Base-by-base conservation (phyloP, 2,329 filamentous ascomycete species). In the Fusarium protoensiforme region DNA sequence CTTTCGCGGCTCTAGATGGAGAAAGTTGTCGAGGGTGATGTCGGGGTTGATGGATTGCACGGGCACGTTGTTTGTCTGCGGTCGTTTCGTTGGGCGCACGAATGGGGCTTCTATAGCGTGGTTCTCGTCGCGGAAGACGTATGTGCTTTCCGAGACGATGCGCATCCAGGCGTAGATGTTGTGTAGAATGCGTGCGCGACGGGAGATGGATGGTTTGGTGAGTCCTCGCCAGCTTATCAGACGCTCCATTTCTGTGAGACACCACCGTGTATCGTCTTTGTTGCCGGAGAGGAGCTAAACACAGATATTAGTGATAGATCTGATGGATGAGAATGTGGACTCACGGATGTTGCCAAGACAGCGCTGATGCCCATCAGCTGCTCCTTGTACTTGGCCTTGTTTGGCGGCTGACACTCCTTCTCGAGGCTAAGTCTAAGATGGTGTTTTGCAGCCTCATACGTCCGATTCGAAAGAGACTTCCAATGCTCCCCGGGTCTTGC, bases 101-200 rank as follows among this genome's bases (percentile, higher is more conserved):
- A 69, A 66, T 9, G 71, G 64, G 13, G 68, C 41, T 41, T 74
- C 58, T 7, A 72, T 69, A 0, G 64, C 48, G n/a, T 73, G 71
- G 10, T 61, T 75, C 5, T 75, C 71, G 13, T 74, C 65, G 2
- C 59, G 58, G 0, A 69, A 64, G 11, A 76, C 71, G 27, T 76
- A 70, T 0, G 75, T 69, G 31, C 71, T 75, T 24, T 76, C 74
- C 0, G 74, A 76, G 2, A 76, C 74, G 24, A 76, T 76, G 31
- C 74, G 74, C 72, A 76, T 76, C 74, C 74, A 76, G 36, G 74
- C 74, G 35, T 76, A 76, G 10, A 76, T 71, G 39, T 76, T 76
- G 46, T 76, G 74, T 0, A 76, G 54, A 0, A 76, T 27, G 0
- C 74, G 71, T 1, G 74, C 74, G 22, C 74, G 71, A 1, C 74